Conservation (phyloP, 352 stramenopile species). For the Pythium oligandrum region DNA sequence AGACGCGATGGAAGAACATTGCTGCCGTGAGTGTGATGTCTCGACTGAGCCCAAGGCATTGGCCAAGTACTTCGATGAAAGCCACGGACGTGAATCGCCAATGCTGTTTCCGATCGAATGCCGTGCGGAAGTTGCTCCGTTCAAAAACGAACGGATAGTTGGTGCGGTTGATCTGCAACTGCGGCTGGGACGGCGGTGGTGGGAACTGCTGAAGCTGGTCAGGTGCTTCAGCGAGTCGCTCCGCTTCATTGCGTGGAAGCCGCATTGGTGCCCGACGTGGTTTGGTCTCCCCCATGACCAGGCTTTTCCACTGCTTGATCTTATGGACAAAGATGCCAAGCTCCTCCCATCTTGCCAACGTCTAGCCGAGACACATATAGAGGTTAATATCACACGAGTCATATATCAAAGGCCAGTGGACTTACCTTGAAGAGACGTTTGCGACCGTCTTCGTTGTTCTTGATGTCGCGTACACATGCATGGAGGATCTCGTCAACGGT, state of each 20-base stretch:
- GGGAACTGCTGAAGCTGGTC: conserved; percentile 78
- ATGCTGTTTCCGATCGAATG: conserved; percentile 71
- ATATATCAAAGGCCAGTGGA: not conserved
- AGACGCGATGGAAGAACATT: conserved; percentile 78
- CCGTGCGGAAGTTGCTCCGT: conserved; percentile 44
- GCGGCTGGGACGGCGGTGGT: conserved; percentile 28
- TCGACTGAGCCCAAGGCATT: conserved; percentile 56
- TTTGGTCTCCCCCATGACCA: conserved; percentile 68
- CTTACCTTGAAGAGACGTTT: conserved; percentile 77
- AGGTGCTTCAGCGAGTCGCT: conserved; percentile 57
- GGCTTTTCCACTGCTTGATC: conserved; percentile 74
- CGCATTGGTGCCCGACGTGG: conserved; percentile 42
- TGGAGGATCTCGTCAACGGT: conserved; percentile 77
- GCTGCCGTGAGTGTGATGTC: conserved; percentile 71
- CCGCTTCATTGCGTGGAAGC: conserved; percentile 54
- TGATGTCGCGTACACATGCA: conserved; percentile 62
- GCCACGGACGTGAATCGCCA: conserved; percentile 77
- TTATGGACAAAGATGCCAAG: conserved; percentile 72
- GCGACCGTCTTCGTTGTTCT: conserved; percentile 52
- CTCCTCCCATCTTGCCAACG: conserved; percentile 78
- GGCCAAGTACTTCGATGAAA: conserved; percentile 76
- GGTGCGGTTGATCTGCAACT: conserved; percentile 62
- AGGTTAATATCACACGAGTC: not conserved
- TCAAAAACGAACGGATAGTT: conserved; percentile 78
- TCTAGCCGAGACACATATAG: conserved; percentile 23